A percentile compares a stretch with the other conserved stretches of the same genome.
These are phyloP conservation scores for Plasmodium cynomolgi DNA, from an alignment of 169 alveolate genomes.

Conservation along the genomic window DNA sequence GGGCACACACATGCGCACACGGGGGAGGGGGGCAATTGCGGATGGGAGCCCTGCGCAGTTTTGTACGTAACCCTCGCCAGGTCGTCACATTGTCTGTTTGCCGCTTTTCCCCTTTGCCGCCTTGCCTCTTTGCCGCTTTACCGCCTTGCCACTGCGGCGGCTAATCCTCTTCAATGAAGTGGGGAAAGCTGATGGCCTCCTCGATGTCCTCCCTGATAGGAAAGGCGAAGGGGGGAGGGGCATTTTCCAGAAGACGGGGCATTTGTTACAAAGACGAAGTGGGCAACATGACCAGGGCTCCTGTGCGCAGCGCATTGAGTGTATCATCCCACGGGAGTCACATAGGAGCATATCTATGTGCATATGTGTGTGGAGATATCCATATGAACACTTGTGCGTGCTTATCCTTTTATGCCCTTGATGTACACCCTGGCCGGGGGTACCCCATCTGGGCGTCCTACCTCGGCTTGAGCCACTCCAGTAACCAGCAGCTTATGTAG, in stretches of 20 bases:
- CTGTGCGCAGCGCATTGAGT: neutral
- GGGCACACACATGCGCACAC: no score
- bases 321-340: neutral
- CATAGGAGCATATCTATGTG: neutral
- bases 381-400: conserved; percentile 2
- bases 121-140: neutral
- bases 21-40: no score
- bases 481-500: conserved; percentile 27
- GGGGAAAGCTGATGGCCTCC: conserved; percentile 66
- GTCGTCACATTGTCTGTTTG: neutral
- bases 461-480: conserved; percentile 71
- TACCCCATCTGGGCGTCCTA: neutral
- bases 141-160: neutral
- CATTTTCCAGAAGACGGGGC: neutral
- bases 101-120: neutral
- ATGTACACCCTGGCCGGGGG: neutral
- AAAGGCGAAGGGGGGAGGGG: neutral
- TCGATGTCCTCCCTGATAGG: conserved; percentile 34
- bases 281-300: neutral
- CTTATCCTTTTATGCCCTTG: neutral
- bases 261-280: neutral
- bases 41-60: no score
- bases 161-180: conserved; percentile 36
- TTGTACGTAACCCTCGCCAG: neutral
- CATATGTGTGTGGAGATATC: neutral